Evolutionary conservation across 768 basidiomycete genomes (phyloP).

Genomic region (Amanita phalloides): DNA sequence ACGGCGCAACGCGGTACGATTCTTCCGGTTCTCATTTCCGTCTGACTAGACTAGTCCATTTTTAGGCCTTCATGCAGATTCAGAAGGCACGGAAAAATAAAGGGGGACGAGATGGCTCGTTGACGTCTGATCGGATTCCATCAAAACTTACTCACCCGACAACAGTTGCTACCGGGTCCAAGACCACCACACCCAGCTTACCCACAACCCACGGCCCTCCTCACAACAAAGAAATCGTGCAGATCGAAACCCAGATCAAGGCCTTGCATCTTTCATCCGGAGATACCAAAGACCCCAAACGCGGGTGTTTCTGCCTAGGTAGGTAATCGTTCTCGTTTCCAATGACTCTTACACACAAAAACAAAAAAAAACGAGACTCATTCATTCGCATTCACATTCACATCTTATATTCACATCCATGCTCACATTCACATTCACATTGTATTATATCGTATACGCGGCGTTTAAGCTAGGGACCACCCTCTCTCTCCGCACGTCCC

Average conservation of each 20-base stretch:
- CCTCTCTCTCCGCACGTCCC: conserved; percentile 44
- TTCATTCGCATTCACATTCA: neutral
- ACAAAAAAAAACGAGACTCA: too few species aligned
- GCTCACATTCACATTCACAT: neutral
- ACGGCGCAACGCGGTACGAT: too few species aligned
- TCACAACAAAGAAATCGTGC: conserved; percentile 39
- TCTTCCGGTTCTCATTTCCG: too few species aligned
- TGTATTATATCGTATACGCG: neutral
- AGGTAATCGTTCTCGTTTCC: neutral
- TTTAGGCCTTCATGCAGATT: neutral
- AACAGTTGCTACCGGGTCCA: neutral
- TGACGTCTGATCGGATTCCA: conserved; percentile 47
- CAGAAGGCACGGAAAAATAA: conserved; percentile 32
- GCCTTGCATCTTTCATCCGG: conserved; percentile 24
- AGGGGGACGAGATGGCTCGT: conserved; percentile 13
- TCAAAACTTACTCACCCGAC: conserved; percentile 14
- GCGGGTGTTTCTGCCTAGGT: conserved; percentile 69
- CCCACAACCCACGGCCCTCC: conserved; percentile 14
- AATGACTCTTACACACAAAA: neutral
- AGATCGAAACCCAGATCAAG: conserved; percentile 36
- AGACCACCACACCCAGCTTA: conserved; percentile 25
- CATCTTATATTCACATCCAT: neutral
- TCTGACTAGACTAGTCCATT: too few species aligned
- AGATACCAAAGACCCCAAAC: conserved; percentile 38
- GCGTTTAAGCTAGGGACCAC: conserved; percentile 42